Evolutionary conservation across 2,329 filamentous ascomycete species (phyloP), one percentile per base, ranked within the genome.

Genomic region (Talaromyces islandicus): DNA sequence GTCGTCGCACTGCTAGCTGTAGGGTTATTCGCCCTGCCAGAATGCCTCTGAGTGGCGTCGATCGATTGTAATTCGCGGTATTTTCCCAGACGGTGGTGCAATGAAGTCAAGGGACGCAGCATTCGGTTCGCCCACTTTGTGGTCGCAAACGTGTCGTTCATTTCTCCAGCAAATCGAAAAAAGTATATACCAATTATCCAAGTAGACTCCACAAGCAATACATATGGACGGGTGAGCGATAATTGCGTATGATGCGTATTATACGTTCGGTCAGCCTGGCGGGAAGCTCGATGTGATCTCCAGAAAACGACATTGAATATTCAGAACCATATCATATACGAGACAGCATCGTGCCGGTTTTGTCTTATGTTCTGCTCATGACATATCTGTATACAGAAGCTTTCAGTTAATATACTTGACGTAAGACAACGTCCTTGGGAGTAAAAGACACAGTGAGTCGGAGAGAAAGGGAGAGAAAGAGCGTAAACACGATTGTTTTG

Each of bases 91-190:
- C 74, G 72, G 56, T 72, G 69, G 60, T 76, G 70, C 54, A 76
- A 68, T 19, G 74, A 75, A 19, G 69, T 71, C 58, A 79, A 66
- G 32, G 76, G 77, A 60, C 76, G 74, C 58, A 79, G 64, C 60
- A 77, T 71, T 64, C 75, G 74, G 61, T 76, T 76, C 58, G 73
- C 75, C 75, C 75, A 77, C 72, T 69, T 74, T 55, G 75, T 72
- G 7, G 74, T 77, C 48, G 72, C 67, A 61, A 71, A 70, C 53
- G 75, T 62, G 60, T 76, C 71, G 54, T 73, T 71, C 73, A 75
- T 75, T n/a, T 58, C n/a, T n/a, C 60, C 52, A 57, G n/a, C 25
- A 7, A 29, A 0, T 27, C 7, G 12, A 38, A 4, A 21, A 46
- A 46, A 46, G n/a, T 46, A 19, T 46, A 59, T 55, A 30, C 17